phyloP scores from a whole-genome alignment of 495 filamentous ascomycete genomes.

The Apodospora peruviana region DNA sequence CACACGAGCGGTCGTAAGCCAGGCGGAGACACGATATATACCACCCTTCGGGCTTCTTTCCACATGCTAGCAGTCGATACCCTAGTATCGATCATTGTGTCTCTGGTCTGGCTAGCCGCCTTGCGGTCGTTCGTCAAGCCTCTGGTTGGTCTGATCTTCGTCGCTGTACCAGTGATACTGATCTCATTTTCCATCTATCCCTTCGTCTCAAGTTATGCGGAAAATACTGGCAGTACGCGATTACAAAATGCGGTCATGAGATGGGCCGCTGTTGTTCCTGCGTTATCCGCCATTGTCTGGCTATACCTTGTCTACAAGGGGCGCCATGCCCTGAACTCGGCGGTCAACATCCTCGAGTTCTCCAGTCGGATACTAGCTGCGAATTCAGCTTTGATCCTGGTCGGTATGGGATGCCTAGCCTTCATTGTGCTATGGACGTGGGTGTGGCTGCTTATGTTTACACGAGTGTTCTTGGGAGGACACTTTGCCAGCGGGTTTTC shows the following conservation, averaged over 20 bases:
- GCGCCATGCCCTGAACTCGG: conserved; percentile 70
- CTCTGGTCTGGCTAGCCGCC: conserved; percentile 84
- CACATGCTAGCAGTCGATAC: conserved; percentile 88
- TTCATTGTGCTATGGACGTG: conserved; percentile 83
- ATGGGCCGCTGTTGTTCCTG: conserved; percentile 74
- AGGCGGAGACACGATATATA: conserved; percentile 85
- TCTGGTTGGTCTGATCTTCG: conserved; percentile 68
- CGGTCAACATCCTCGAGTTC: conserved; percentile 85
- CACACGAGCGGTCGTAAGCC: conserved; percentile 65
- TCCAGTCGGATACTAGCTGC: conserved; percentile 79
- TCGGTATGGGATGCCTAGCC: conserved; percentile 74
- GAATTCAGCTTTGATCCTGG: conserved; percentile 73
- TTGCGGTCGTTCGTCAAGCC: conserved; percentile 78
- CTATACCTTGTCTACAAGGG: conserved; percentile 71
- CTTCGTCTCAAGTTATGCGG: conserved; percentile 82
- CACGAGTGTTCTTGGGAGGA: conserved; percentile 83
- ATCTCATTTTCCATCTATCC: conserved; percentile 87
- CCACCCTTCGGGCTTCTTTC: conserved; percentile 78
- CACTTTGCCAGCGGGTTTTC: conserved; percentile 56
- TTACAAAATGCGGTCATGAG: conserved; percentile 87
- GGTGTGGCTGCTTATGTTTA: conserved; percentile 96
- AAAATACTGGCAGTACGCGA: conserved; percentile 59
- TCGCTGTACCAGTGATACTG: conserved; percentile 79
- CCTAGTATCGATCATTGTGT: conserved; percentile 78
- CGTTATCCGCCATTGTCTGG: conserved; percentile 70